Evolutionary conservation across 164 flowering plant species (phyloP), one percentile per base, ranked within the genome.

Genomic region (Vitis labrusca): DNA sequence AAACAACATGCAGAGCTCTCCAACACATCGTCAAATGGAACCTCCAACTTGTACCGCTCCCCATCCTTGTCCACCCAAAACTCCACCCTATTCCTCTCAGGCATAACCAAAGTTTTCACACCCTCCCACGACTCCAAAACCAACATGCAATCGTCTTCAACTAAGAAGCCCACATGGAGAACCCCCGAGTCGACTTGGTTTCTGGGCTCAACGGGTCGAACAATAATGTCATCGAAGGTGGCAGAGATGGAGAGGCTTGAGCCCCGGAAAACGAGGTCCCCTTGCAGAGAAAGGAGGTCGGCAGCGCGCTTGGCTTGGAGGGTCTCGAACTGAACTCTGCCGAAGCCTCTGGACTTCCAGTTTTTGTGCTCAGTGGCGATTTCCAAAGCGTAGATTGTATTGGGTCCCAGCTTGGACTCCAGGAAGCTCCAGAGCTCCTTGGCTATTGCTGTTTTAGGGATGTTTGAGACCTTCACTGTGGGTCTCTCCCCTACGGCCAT

Each of bases 281-380:
- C 67, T 7, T 74, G 63, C 4, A 50, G 59, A 10, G 90, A 84
- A 49, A 89, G 91, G 10, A 59, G 32, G 5, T 14, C 54, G 10
- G 88, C 90, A 8, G 58, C 53, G 68, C 62, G 65, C 48, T 78
- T 85, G 47, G 76, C 63, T 2, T 79, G 77, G 9, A 80, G 75
- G 69, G 85, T 72, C n/a, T 88, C 78, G 80, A 95, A 93, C 68
- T 95, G 99, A 51, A 93, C 97, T 12, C 91, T 81, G 17, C 95
- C 98, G 32, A 56, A 63, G 69, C 93, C 97, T 37, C 85, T 83
- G 15, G 97, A 85, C 65, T 86, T 93, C 98, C 99, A 95, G 85
- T 90, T 88, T 44, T 76, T 79, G 62, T 70, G 87, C n/a, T 85
- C 91, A 0, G 98, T 78, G 67, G 63, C 16, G 76, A 95, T 91